Evolutionary conservation across 1,284 basidiomycete genomes (phyloP).

Genomic region (Cutaneotrichosporon arboriforme): DNA sequence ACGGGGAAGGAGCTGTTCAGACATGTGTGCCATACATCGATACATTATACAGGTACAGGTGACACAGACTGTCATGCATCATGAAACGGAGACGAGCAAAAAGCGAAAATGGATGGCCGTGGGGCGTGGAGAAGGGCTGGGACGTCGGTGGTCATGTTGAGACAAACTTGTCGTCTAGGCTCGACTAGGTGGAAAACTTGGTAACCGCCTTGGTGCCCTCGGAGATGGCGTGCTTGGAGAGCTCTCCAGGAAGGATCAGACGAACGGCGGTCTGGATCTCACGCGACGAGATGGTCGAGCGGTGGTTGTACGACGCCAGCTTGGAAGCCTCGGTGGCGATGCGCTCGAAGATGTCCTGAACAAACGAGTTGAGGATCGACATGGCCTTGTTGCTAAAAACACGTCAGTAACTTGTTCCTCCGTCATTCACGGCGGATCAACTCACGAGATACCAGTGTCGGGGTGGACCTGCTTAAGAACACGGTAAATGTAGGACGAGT

Average conservation of each 20-base stretch:
- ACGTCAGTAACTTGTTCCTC: neutral
- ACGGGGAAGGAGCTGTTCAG: too few relatives aligned
- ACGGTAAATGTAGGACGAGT: conserved; percentile 92
- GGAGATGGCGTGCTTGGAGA: conserved; percentile 76
- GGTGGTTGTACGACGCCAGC: conserved; percentile 87
- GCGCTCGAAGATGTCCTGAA: conserved; percentile 89
- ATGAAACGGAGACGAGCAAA: too few relatives aligned
- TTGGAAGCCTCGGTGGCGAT: conserved; percentile 86
- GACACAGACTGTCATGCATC: too few relatives aligned
- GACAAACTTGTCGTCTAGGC: too few relatives aligned
- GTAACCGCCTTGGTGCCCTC: conserved; percentile 60
- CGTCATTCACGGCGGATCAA: neutral
- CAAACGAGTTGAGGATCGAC: conserved; percentile 88
- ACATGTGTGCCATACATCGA: too few relatives aligned
- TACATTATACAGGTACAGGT: too few relatives aligned
- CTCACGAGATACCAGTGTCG: conserved; percentile 75
- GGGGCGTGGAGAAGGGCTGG: too few relatives aligned
- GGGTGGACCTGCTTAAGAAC: conserved; percentile 69
- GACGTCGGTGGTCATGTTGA: too few relatives aligned
- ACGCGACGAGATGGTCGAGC: conserved; percentile 87
- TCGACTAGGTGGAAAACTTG: conserved; percentile 53
- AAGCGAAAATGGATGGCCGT: too few relatives aligned
- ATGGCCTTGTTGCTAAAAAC: conserved; percentile 92
- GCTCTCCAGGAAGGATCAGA: conserved; percentile 77
- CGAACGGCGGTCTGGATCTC: conserved; percentile 90